Conservation (phyloP, 345 rosid species). For the Linum tenue region DNA sequence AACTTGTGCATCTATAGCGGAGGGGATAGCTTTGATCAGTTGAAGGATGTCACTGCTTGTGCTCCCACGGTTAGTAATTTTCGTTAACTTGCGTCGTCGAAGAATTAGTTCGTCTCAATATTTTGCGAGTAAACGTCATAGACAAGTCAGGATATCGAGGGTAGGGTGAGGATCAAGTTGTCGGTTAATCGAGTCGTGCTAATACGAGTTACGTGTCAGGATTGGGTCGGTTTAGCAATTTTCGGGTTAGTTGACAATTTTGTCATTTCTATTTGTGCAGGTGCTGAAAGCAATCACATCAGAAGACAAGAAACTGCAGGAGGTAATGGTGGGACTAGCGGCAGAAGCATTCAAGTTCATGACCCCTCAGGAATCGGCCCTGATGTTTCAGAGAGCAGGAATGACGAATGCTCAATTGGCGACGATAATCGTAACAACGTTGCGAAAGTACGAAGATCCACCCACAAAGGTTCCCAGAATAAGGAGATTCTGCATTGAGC, state of each 20-base stretch:
- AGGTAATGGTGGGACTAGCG: conserved; percentile 76
- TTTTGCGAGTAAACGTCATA: too few species aligned
- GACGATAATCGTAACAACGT: conserved; percentile 34
- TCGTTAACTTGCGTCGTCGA: too few species aligned
- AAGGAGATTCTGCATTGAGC: conserved; percentile 66
- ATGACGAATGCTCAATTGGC: conserved; percentile 45
- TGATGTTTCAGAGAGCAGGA: conserved; percentile 34
- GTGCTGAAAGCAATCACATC: conserved; percentile 56
- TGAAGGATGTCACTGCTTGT: conserved; percentile 44
- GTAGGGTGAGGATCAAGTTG: too few species aligned
- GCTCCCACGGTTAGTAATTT: conserved; percentile 54
- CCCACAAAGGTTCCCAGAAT: conserved; percentile 68
- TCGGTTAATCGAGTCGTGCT: too few species aligned
- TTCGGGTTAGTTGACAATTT: too few species aligned
- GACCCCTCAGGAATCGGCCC: conserved; percentile 41
- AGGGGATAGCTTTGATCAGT: conserved; percentile 38
- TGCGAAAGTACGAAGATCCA: conserved; percentile 48
- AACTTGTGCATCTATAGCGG: conserved; percentile 52
- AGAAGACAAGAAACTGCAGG: conserved; percentile 64
- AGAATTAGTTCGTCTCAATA: neutral
- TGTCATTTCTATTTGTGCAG: conserved; percentile 24
- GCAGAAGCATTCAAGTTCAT: conserved; percentile 51
- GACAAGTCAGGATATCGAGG: too few species aligned
- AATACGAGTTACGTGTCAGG: neutral
- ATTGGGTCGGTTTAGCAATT: too few species aligned